phyloP scores from a whole-genome alignment of 139 green algal genomes.

The Nannochloris sp. region DNA sequence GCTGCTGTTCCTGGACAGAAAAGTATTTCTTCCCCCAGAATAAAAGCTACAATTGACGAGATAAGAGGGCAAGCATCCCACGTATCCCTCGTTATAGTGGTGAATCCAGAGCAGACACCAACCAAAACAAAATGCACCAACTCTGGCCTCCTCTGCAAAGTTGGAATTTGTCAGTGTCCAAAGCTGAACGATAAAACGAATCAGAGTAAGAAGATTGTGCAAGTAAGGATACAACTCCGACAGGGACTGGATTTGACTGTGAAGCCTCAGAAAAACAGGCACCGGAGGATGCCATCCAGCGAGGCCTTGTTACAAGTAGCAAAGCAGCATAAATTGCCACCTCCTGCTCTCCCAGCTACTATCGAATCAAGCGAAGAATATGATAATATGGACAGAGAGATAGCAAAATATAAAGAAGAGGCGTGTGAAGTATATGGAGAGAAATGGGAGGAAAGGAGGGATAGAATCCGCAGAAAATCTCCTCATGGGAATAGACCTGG shows the following conservation, averaged over 20 bases:
- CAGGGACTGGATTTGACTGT: conserved; percentile 14
- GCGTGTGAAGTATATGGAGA: conserved; percentile 61
- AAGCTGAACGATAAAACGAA: not conserved
- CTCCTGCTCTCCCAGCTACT: conserved; percentile 5
- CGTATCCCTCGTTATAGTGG: conserved; percentile 42
- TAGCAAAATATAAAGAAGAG: conserved; percentile 8
- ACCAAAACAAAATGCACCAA: not conserved
- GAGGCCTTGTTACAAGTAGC: conserved; percentile 56
- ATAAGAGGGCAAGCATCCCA: conserved; percentile 53
- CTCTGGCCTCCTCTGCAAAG: not conserved
- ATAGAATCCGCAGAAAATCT: conserved; percentile 54
- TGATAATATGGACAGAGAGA: not conserved
- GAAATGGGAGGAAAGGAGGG: conserved; percentile 36
- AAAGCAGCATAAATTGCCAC: conserved; percentile 29
- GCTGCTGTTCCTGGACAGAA: not conserved
- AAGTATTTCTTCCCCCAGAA: conserved; percentile 9
- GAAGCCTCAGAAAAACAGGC: conserved; percentile 5
- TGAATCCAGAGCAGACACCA: conserved; percentile 15
- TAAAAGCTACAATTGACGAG: conserved; percentile 43
- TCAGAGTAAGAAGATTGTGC: not conserved
- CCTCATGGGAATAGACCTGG: conserved; percentile 66
- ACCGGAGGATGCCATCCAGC: conserved; percentile 61
- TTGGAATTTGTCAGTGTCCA: not conserved
- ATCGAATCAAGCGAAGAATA: not conserved
- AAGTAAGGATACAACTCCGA: not conserved